phyloP scores from a whole-genome alignment of 345 rosid genomes.

The Eucalyptus rudis region DNA sequence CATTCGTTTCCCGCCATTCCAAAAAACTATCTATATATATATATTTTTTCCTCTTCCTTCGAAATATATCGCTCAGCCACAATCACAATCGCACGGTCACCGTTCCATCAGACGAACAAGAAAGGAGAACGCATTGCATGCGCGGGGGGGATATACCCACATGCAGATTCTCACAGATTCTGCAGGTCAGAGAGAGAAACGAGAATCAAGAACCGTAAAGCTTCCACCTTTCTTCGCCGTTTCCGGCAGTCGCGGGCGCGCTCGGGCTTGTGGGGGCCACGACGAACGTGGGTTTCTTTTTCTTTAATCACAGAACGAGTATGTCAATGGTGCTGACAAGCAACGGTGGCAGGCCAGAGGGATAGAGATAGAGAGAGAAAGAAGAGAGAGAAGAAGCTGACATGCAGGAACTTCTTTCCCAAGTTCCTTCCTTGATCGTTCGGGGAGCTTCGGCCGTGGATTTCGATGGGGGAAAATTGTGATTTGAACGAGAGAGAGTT shows the following conservation, averaged over 20 bases:
- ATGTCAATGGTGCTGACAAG: not conserved
- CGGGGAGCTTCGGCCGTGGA: not conserved
- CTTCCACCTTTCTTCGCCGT: not conserved
- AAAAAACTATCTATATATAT: not conserved
- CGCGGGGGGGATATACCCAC: not conserved
- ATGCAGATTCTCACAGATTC: not conserved
- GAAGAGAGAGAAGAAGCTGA: not conserved
- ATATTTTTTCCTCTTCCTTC: not conserved
- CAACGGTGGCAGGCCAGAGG: not conserved
- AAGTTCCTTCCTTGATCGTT: not conserved
- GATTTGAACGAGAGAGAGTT: not conserved
- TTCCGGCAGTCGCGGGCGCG: not conserved
- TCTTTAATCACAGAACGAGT: not conserved
- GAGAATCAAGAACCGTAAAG: not conserved
- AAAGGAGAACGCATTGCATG: not conserved
- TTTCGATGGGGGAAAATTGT: not conserved
- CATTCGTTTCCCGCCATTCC: conserved; percentile 92
- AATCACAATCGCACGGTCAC: not conserved
- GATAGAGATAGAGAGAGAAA: not conserved
- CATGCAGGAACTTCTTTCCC: not conserved
- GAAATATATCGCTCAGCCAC: not conserved
- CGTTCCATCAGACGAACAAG: not conserved
- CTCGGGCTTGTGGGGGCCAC: not conserved
- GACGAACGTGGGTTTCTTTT: not conserved
- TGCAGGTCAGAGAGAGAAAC: not conserved